A percentile compares a stretch with the other conserved stretches of the same genome.
phyloP scores from a whole-genome alignment of 257 asterid species.

The Scutellaria barbata region DNA sequence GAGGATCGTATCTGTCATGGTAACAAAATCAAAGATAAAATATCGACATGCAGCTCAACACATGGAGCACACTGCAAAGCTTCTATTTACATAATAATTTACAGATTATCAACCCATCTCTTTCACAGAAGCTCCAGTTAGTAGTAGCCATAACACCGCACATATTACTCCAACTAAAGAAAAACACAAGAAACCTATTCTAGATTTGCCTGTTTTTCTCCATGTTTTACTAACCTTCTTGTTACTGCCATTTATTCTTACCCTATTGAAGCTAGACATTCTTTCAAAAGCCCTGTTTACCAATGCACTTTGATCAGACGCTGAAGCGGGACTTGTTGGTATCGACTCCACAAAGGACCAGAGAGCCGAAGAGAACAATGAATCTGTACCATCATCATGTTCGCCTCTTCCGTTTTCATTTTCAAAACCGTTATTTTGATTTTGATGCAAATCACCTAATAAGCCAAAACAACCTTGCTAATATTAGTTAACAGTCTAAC shows the following conservation, averaged over 20 bases:
- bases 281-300: slow-evolving; percentile 69
- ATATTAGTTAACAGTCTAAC: slow-evolving; percentile 51
- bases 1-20: no score
- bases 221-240: slow-evolving; percentile 54
- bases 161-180: slow-evolving; percentile 73
- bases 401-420: slow-evolving; percentile 48
- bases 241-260: slow-evolving; percentile 51
- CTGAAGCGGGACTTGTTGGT: slow-evolving; percentile 95
- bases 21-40: no score
- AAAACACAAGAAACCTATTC: slow-evolving; percentile 51
- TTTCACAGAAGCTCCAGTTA: slow-evolving; percentile 44
- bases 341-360: slow-evolving; percentile 97
- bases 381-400: slow-evolving; percentile 59
- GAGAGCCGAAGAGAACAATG: slow-evolving; percentile 72
- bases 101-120: slow-evolving; percentile 31
- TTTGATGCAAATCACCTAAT: slow-evolving; percentile 67
- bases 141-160: slow-evolving; percentile 72
- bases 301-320: slow-evolving; percentile 67
- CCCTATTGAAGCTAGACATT: slow-evolving; percentile 75
- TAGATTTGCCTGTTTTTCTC: slow-evolving; percentile 50
- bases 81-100: slow-evolving; percentile 38
- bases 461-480: slow-evolving; percentile 48
- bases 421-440: slow-evolving; percentile 42
- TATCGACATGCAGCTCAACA: neutral
- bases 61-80: slow-evolving; percentile 3